Evolutionary conservation across 2,329 filamentous ascomycete species (phyloP).

Genomic region (Beauveria rudraprayagi): DNA sequence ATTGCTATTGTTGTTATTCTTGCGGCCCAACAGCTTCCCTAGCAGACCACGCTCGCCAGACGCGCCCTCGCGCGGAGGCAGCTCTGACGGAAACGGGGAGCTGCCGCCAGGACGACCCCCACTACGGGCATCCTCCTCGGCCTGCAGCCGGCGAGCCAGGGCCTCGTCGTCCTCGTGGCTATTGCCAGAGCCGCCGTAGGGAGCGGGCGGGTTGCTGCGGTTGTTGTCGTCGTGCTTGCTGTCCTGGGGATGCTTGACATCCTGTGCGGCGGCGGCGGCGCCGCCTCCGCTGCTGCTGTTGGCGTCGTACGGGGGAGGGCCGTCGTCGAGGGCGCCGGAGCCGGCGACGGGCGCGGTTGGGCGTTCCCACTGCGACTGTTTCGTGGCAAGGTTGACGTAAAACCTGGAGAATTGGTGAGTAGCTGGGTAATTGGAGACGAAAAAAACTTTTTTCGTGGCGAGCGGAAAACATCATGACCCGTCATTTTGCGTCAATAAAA

Average conservation of each 20-base stretch:
- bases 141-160: slow-evolving; percentile 69
- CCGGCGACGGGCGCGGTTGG: slow-evolving; percentile 62
- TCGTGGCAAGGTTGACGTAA: slow-evolving; percentile 84
- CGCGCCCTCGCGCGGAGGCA: slow-evolving; percentile 19
- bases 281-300: slow-evolving; percentile 21
- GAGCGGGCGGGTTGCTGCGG: slow-evolving; percentile 18
- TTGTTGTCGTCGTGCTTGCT: slow-evolving; percentile 29
- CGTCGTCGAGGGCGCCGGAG: slow-evolving; percentile 34
- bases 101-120: slow-evolving; percentile 12
- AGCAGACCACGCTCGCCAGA: slow-evolving; percentile 36
- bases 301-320: slow-evolving; percentile 60
- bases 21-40: slow-evolving; percentile 45
- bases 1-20: slow-evolving; percentile 27
- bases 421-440: no score
- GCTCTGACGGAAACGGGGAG: slow-evolving; percentile 2
- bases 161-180: slow-evolving; percentile 57
- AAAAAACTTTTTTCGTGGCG: no score
- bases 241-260: slow-evolving; percentile 68
- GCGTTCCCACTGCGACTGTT: slow-evolving; percentile 84
- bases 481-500: no score
- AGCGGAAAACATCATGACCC: no score
- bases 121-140: slow-evolving; percentile 65
- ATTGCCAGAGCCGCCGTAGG: slow-evolving; percentile 21
- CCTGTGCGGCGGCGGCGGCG: slow-evolving; percentile 28
- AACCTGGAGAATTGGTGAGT: slow-evolving; percentile 49